Percentiles rank a stretch among this genome's conserved stretches.
phyloP scores from a whole-genome alignment of 169 alveolate genomes.

The Perkinsus chesapeaki region DNA sequence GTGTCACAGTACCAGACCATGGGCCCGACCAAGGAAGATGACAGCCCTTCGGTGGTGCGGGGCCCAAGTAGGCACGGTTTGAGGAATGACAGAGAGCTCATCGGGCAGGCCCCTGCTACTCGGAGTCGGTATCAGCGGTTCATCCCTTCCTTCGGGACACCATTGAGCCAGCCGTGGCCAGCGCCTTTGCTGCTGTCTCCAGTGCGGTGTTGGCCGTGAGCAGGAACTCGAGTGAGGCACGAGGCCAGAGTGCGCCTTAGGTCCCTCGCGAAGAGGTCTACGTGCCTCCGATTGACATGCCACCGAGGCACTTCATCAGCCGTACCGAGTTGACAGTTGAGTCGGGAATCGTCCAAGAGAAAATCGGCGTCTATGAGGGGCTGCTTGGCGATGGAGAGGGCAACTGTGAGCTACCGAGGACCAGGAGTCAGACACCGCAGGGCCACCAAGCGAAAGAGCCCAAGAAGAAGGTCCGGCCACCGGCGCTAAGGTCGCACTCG shows the following conservation, averaged over 20 bases:
- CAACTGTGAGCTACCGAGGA: background rate
- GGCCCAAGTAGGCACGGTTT: background rate
- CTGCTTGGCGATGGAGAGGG: background rate
- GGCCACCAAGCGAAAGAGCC: background rate
- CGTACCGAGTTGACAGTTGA: background rate
- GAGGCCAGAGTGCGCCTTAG: background rate
- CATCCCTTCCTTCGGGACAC: background rate
- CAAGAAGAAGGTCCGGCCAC: background rate
- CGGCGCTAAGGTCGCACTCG: background rate
- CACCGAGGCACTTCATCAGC: background rate
- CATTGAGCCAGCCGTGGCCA: background rate
- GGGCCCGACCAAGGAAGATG: background rate
- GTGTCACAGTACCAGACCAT: background rate
- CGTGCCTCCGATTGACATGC: background rate
- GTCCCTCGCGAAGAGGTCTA: background rate
- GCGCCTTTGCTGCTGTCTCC: background rate
- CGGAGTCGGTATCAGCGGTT: background rate
- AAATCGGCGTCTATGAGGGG: background rate
- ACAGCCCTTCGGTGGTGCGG: background rate
- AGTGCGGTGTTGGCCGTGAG: background rate
- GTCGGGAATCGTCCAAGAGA: background rate
- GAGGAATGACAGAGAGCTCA: background rate
- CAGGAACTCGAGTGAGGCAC: background rate
- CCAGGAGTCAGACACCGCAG: background rate
- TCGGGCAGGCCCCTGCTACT: background rate